Evolutionary conservation across 306 rosid species (phyloP).

Genomic region (Glycine latifolia): DNA sequence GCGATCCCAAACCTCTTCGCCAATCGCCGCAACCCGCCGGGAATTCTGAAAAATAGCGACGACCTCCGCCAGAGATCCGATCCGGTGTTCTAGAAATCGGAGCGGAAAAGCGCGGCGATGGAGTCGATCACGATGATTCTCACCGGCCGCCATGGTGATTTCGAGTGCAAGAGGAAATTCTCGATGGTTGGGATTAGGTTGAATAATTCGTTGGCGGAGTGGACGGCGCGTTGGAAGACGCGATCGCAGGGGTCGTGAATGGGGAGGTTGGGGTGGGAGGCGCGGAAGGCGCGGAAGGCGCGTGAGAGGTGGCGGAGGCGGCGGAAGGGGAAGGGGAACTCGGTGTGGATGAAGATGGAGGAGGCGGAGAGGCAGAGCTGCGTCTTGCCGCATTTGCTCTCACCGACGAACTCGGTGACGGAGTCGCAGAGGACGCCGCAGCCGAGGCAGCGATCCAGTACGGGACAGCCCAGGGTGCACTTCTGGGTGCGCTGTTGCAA

Average conservation of each 20-base stretch:
- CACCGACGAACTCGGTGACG: constrained; percentile 76
- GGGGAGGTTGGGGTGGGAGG: constrained; percentile 39
- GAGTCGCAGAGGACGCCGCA: constrained; percentile 88
- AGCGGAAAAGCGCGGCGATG: constrained; percentile 83
- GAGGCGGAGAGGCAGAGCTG: constrained; percentile 86
- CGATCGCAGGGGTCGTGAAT: constrained; percentile 53
- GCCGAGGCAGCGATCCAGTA: constrained; percentile 64
- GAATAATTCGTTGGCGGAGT: constrained; percentile 65
- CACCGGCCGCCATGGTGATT: constrained; percentile 60
- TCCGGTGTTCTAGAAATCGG: constrained; percentile 76
- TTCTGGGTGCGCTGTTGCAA: constrained; percentile 42
- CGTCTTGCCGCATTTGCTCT: constrained; percentile 85
- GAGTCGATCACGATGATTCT: constrained; percentile 79
- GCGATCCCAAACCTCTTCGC: constrained; percentile 67
- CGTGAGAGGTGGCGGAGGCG: constrained; percentile 76
- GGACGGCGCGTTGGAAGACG: constrained; percentile 57
- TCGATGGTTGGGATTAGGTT: constrained; percentile 60
- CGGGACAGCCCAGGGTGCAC: constrained; percentile 71
- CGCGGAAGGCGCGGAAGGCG: constrained; percentile 48
- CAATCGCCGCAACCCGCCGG: constrained; percentile 65
- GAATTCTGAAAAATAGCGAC: constrained; percentile 72
- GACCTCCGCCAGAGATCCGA: constrained; percentile 72
- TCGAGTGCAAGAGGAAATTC: constrained; percentile 28
- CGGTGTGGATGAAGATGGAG: constrained; percentile 76
- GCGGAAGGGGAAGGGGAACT: constrained; percentile 81